Percentiles rank a stretch among this genome's conserved stretches.
Conservation (phyloP, 177 flowering plant genomes). For the Vitis hybrid region DNA sequence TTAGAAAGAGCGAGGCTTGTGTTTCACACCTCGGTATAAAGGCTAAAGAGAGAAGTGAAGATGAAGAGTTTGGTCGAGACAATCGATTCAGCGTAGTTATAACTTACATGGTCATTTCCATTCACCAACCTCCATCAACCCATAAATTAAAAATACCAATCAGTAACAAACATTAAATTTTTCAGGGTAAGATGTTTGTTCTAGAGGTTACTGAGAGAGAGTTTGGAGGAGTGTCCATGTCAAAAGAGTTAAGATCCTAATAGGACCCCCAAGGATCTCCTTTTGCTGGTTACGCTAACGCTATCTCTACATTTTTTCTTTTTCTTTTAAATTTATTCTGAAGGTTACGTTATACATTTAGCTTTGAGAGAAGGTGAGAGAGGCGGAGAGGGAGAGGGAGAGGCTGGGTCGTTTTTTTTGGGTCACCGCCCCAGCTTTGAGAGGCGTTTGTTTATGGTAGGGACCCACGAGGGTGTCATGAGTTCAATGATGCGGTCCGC, state of each 20-base stretch:
- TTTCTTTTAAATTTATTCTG: neutral
- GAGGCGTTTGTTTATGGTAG: slow-evolving; percentile 17
- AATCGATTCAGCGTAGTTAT: slow-evolving; percentile 4
- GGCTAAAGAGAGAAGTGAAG: slow-evolving; percentile 24
- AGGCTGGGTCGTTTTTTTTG: neutral
- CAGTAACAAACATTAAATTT: slow-evolving; percentile 8
- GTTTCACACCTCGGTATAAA: slow-evolving; percentile 31
- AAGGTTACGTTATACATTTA: neutral
- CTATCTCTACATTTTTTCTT: slow-evolving; percentile 10
- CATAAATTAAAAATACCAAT: slow-evolving; percentile 2
- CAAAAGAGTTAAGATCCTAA: slow-evolving; percentile 33
- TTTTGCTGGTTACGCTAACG: slow-evolving; percentile 53
- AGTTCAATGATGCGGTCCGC: slow-evolving; percentile 55
- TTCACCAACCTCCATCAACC: slow-evolving; percentile 34
- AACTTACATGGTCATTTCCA: slow-evolving; percentile 16
- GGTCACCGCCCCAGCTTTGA: slow-evolving; percentile 33
- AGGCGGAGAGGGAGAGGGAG: neutral
- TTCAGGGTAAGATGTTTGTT: slow-evolving; percentile 10
- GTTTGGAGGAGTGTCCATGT: slow-evolving; percentile 48
- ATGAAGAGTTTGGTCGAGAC: slow-evolving; percentile 26
- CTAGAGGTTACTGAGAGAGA: slow-evolving; percentile 6
- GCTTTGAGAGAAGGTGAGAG: slow-evolving; percentile 6
- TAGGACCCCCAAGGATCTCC: slow-evolving; percentile 45
- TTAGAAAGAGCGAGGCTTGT: slow-evolving; percentile 38
- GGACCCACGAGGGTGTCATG: slow-evolving; percentile 25